A percentile compares a stretch with the other conserved stretches of the same genome.
Conservation (phyloP, 768 basidiomycete species). For the Termitomyces sp. region DNA sequence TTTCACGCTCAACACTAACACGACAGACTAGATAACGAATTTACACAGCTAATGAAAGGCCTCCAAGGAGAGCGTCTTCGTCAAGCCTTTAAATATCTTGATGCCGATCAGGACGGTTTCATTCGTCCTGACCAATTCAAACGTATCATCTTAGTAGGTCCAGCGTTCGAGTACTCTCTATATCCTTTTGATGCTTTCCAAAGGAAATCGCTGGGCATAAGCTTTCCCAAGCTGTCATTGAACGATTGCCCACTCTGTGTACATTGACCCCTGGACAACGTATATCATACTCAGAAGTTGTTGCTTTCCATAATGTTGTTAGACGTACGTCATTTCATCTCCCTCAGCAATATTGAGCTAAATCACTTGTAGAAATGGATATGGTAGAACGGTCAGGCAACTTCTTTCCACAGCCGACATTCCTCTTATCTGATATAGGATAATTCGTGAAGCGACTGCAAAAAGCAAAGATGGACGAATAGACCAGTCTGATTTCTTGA, state of each 20-base stretch:
- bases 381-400: slow-evolving; percentile 77
- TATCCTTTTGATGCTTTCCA: background rate
- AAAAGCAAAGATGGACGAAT: slow-evolving; percentile 95
- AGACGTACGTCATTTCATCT: slow-evolving; percentile 48
- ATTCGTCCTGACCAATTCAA: slow-evolving; percentile 94
- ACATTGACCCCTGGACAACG: slow-evolving; percentile 83
- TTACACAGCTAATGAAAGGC: slow-evolving; percentile 98
- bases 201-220: slow-evolving; percentile 98
- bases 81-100: slow-evolving; percentile 92
- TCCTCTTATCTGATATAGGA: slow-evolving; percentile 33
- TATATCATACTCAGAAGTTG: slow-evolving; percentile 94
- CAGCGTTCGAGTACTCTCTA: background rate
- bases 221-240: slow-evolving; percentile 88
- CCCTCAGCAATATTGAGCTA: background rate
- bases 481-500: slow-evolving; percentile 92
- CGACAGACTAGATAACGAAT: slow-evolving; percentile 71
- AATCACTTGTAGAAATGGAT: slow-evolving; percentile 75
- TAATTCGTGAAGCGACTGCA: slow-evolving; percentile 84
- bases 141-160: slow-evolving; percentile 84
- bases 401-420: background rate
- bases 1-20: background rate
- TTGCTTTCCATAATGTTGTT: slow-evolving; percentile 96
- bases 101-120: slow-evolving; percentile 88
- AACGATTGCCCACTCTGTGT: slow-evolving; percentile 88
- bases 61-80: slow-evolving; percentile 96